phyloP scores from a whole-genome alignment of 73 alveolate species.

The Paramecium tetraurelia region DNA sequence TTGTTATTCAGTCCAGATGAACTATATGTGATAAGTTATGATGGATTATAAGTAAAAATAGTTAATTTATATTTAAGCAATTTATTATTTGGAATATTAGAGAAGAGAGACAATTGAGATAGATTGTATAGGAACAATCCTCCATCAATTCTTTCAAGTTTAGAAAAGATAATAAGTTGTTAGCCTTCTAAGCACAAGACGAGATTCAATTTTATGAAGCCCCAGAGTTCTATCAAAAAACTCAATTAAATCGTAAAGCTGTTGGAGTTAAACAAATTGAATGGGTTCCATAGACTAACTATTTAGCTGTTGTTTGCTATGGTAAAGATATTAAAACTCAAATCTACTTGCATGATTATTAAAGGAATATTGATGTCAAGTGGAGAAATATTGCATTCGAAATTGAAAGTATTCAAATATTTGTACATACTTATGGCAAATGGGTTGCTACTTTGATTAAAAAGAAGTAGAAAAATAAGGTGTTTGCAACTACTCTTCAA shows the following conservation, averaged over 20 bases:
- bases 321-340: background rate
- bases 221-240: background rate
- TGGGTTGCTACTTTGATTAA: slow-evolving; percentile 26
- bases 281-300: background rate
- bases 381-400: slow-evolving; percentile 8
- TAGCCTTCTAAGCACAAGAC: background rate
- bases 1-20: slow-evolving; percentile 35
- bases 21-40: background rate
- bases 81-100: slow-evolving; percentile 7
- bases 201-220: background rate
- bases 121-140: background rate
- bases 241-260: background rate
- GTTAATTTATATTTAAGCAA: background rate
- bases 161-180: background rate
- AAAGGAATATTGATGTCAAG: background rate
- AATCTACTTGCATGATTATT: background rate
- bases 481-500: background rate
- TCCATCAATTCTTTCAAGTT: background rate
- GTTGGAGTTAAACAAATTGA: background rate
- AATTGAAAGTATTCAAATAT: background rate
- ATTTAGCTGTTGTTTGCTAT: slow-evolving; percentile 4
- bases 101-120: slow-evolving; percentile 17
- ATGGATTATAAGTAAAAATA: background rate
- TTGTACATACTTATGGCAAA: background rate
- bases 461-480: background rate